Conservation (phyloP, 176 grass and related monocot species). For the Musa acuminata region DNA sequence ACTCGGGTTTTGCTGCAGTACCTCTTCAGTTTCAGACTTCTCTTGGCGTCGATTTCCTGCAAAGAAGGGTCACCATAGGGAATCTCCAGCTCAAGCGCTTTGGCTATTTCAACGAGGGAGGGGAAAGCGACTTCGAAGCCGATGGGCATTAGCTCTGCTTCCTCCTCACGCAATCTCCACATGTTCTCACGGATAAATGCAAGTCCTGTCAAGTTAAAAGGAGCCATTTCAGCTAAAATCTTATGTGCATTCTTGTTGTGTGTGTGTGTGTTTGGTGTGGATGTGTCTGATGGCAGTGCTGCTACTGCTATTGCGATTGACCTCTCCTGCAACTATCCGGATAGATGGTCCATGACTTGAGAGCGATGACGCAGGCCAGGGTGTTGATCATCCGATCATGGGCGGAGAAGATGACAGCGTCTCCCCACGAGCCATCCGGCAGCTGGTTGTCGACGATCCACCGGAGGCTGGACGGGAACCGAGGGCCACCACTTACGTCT, state of each 20-base stretch:
- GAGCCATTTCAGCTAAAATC: neutral
- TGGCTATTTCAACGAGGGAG: constrained; percentile 65
- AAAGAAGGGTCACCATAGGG: constrained; percentile 49
- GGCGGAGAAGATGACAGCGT: constrained; percentile 27
- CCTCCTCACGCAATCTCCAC: constrained; percentile 62
- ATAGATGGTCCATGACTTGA: constrained; percentile 52
- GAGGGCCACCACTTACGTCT: constrained; percentile 15
- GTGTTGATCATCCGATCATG: constrained; percentile 62
- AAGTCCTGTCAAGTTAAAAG: constrained; percentile 30
- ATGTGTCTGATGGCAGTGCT: too few species aligned
- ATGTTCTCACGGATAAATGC: constrained; percentile 56
- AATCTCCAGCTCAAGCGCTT: constrained; percentile 38
- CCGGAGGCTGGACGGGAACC: constrained; percentile 43
- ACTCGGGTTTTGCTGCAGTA: neutral
- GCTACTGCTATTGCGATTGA: constrained; percentile 4
- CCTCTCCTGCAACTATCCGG: constrained; percentile 35
- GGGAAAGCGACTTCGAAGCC: constrained; percentile 94
- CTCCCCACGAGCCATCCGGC: constrained; percentile 50
- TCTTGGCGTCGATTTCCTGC: constrained; percentile 41
- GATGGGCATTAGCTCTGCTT: constrained; percentile 64
- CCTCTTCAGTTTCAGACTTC: constrained; percentile 72
- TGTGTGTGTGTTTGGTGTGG: too few species aligned
- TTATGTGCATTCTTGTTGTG: too few species aligned
- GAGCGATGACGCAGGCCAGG: constrained; percentile 40
- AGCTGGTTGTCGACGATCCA: constrained; percentile 56